Base-by-base conservation (phyloP, 176 grass and related monocot genomes). In the Bonia amplexicaulis region DNA sequence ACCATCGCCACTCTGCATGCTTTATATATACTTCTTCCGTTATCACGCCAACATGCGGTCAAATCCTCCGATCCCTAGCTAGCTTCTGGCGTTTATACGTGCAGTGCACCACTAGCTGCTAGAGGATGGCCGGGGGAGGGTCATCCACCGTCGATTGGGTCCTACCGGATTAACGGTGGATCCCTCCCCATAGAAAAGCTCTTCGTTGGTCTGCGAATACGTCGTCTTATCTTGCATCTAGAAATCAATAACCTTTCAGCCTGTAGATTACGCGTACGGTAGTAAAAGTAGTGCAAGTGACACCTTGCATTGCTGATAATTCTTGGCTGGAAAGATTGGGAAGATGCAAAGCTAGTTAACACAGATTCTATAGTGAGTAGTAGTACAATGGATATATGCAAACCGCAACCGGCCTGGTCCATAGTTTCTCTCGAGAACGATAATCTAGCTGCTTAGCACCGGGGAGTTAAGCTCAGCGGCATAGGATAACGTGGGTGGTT, bases 41-140 rank as follows among this genome's bases (percentile, higher is more conserved):
- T 77, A 40, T 63, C 79, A 82, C 64, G 78, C 80, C 79, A 63
- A 77, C 76, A 82, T 70, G 68, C 76, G 58, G 86, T 78, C 80
- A 83, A 83, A 83, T 19, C 29, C 70, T 15, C 20, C 33, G n/a
- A n/a, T n/a, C n/a, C n/a, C 37, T 42, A 6, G 48, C 22, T 49
- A 26, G 51, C 39, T 63, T 41, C 66, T 70, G 72, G 72, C 63
- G 46, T 31, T 44, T 31, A 33, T 51, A 79, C 42, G 77, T 66
- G 77, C 61, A 49, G 61, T 62, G 59, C 23, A 81, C 63, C 31
- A 82, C 80, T 82, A 81, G 12, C 27, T 51, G 33, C 19, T 25
- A 33, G 9, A 12, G 59, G 23, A 31, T n/a, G n/a, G n/a, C n/a
- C n/a, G n/a, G n/a, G n/a, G n/a, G n/a, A n/a, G n/a, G n/a, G n/a